Base-by-base conservation (phyloP, 2,329 filamentous ascomycete genomes). In the Tolypocladium cylindrosporum region DNA sequence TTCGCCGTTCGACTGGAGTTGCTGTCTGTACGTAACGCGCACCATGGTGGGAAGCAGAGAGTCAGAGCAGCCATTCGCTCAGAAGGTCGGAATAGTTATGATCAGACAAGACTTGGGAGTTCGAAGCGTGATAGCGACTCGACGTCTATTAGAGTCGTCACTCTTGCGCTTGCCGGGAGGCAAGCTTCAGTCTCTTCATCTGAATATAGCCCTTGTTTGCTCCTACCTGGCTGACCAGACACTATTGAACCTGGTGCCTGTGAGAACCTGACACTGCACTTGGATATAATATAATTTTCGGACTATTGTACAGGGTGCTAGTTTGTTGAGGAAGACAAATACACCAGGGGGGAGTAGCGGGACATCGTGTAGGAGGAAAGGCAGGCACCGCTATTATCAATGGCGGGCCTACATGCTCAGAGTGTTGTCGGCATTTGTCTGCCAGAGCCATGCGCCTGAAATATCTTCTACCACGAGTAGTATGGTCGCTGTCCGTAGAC, bases 401-500 rank as follows among this genome's bases (percentile, higher is more conserved):
- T 4, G 8, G 4, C 24, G 24, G 24, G 24, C 14, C 19, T 21
- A 7, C 34, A 21, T 51, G 45, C 19, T 13, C 10, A 37, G 19
- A 37, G 48, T n/a, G 24, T 21, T 52, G 31, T 36, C 10, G 31
- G 36, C 5, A 34, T 34, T 37, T 36, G 19, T 6, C 31, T 37
- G 19, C 31, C 31, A 37, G 31, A 52, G 34, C 10, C 21, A 16
- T 37, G 48, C 31, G 48, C 48, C 27, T 36, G 16, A 2, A 13
- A 14, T 9, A 21, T 8, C 10, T 21, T 51, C 65, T 87, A 97
- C 93, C 93, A 99, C 61, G 89, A 85, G 74, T 95, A 95, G 72
- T 94, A 95, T 69, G 91, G 93, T 65, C 89, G 83, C 77, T 97
- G 92, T 41, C 86, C 86, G 61, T 87, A 87, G 57, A 99, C 80